A percentile compares a stretch with the other conserved stretches of the same genome.
phyloP scores from a whole-genome alignment of 2,329 filamentous ascomycete species.

The Sporothrix schenckii region DNA sequence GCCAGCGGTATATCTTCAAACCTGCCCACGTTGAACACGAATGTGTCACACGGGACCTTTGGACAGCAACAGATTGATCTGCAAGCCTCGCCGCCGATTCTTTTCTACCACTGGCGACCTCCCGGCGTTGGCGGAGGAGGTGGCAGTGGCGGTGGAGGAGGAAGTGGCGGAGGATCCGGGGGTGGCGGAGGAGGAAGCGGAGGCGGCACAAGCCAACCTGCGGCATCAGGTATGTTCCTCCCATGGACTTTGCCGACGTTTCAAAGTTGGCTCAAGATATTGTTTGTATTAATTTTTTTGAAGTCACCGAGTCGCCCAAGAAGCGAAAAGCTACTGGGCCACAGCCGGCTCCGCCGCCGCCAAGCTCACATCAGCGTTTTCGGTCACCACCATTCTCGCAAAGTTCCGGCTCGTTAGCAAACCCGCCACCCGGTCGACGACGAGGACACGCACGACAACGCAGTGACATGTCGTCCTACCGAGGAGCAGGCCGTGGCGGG shows the following conservation, averaged over 20 bases:
- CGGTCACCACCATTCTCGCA: conserved; percentile 60
- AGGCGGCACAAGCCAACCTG: conserved; percentile 19
- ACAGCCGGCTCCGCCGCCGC: conserved; percentile 53
- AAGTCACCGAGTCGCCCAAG: conserved; percentile 67
- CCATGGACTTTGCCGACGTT: too few species aligned
- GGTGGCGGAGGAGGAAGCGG: conserved; percentile 49
- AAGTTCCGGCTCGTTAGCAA: conserved; percentile 51
- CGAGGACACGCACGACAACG: conserved; percentile 65
- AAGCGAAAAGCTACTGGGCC: conserved; percentile 76
- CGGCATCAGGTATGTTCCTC: conserved; percentile 30
- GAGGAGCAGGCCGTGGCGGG: conserved; percentile 40
- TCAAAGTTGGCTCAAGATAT: conserved; percentile 15
- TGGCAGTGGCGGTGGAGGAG: not conserved
- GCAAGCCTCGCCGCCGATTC: conserved; percentile 73
- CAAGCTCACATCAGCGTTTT: conserved; percentile 51
- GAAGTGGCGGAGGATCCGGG: conserved; percentile 49
- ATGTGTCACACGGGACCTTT: conserved; percentile 49
- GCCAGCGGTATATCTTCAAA: conserved; percentile 37
- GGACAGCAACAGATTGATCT: conserved; percentile 60
- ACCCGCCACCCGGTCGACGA: conserved; percentile 57
- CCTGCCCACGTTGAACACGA: conserved; percentile 52
- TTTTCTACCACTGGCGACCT: conserved; percentile 92
- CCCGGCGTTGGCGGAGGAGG: conserved; percentile 47
- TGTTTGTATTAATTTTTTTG: conserved; percentile 36
- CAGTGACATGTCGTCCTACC: conserved; percentile 63